A percentile compares a stretch with the other conserved stretches of the same genome.
Evolutionary conservation across 495 filamentous ascomycete genomes (phyloP).

Genomic region (Penicillium roqueforti): DNA sequence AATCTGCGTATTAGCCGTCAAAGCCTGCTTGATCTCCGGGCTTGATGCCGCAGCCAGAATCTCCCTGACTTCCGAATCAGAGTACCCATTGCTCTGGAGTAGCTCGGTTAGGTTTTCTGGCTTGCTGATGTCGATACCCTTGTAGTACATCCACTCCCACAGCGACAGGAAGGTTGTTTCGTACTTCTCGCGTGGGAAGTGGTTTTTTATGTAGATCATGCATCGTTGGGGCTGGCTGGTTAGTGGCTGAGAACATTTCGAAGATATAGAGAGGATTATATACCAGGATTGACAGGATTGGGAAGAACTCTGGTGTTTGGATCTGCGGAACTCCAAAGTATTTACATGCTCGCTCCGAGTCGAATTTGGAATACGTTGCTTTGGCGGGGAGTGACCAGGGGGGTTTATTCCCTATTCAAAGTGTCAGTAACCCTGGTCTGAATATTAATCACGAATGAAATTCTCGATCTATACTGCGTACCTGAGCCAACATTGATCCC

Average conservation of each 20-base stretch:
- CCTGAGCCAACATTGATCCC: slow-evolving; percentile 63
- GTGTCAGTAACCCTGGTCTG: not conserved
- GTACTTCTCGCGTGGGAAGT: slow-evolving; percentile 38
- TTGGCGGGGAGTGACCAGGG: slow-evolving; percentile 69
- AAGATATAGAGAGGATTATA: not conserved
- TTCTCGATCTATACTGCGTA: slow-evolving; percentile 26
- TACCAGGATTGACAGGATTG: slow-evolving; percentile 45
- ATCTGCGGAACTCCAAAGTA: slow-evolving; percentile 49
- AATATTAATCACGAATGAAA: not conserved
- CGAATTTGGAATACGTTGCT: slow-evolving; percentile 51
- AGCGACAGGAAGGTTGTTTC: slow-evolving; percentile 42
- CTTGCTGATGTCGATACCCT: slow-evolving; percentile 46
- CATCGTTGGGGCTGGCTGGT: slow-evolving; percentile 54
- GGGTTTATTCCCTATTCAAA: slow-evolving; percentile 60
- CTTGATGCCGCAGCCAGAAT: slow-evolving; percentile 49
- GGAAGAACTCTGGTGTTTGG: slow-evolving; percentile 47
- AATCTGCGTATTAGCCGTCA: slow-evolving; percentile 56
- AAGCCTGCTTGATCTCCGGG: slow-evolving; percentile 53
- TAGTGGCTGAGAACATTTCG: not conserved
- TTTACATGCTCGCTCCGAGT: slow-evolving; percentile 50
- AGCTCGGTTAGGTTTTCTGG: slow-evolving; percentile 38
- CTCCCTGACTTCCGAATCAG: slow-evolving; percentile 37
- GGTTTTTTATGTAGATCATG: slow-evolving; percentile 58
- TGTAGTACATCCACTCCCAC: slow-evolving; percentile 46
- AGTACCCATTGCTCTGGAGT: slow-evolving; percentile 31